These are phyloP conservation scores for Magnusiomyces clavatus DNA, from an alignment of 1,139 yeast genomes.

Conservation along the genomic window DNA sequence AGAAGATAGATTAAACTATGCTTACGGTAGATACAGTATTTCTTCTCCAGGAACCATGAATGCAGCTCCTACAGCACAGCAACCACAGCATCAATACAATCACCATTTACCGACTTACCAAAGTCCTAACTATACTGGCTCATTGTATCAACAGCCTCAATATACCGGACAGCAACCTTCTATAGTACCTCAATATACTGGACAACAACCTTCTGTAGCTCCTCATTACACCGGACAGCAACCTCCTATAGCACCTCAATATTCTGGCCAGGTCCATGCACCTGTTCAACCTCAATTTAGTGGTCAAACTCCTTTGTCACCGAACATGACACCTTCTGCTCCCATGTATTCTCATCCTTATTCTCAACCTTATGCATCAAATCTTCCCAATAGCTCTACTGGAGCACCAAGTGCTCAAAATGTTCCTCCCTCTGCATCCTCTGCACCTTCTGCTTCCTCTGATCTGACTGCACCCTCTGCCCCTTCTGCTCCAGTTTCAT, in stretches of 20 bases:
- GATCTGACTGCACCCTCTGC: neutral
- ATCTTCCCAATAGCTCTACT: neutral
- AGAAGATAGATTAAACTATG: constrained; percentile 54
- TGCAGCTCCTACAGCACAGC: constrained; percentile 8
- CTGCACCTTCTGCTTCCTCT: neutral
- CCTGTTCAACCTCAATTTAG: constrained; percentile 27
- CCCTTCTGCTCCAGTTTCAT: neutral
- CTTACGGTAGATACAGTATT: constrained; percentile 33
- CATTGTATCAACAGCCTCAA: constrained; percentile 10
- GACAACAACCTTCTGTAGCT: constrained; percentile 17
- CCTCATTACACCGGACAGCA: constrained; percentile 22
- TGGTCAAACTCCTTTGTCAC: constrained; percentile 32
- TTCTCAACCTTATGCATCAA: constrained; percentile 30
- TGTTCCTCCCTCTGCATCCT: neutral
- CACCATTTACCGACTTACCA: constrained; percentile 2
- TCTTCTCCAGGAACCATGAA: constrained; percentile 2
- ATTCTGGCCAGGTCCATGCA: constrained; percentile 22
- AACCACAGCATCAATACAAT: constrained; percentile 1
- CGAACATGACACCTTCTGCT: constrained; percentile 33
- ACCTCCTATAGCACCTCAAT: constrained; percentile 23
- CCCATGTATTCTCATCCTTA: constrained; percentile 26
- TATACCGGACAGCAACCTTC: constrained; percentile 21
- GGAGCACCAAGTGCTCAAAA: neutral
- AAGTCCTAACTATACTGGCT: constrained; percentile 9
- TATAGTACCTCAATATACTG: constrained; percentile 23